Percentiles rank a stretch among this genome's conserved stretches.
Conservation (phyloP, 805 yeast genomes). For the Lipomyces sp. region DNA sequence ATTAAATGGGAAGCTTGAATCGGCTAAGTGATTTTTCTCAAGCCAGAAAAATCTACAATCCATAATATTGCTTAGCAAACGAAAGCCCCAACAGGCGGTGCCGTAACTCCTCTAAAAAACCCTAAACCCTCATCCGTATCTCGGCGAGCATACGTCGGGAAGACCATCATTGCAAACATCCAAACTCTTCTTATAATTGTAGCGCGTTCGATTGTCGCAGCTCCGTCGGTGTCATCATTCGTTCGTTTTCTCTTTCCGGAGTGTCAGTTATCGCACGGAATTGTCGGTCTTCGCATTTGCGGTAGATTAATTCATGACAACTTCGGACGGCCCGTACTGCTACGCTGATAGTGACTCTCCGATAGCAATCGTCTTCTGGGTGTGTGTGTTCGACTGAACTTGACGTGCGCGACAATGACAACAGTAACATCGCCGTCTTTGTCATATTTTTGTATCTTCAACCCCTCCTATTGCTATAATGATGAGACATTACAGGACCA, state of each 20-base stretch:
- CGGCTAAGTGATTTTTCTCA: no score
- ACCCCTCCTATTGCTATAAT: constrained; percentile 26
- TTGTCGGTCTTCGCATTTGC: no score
- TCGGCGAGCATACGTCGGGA: no score
- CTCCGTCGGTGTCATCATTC: background rate
- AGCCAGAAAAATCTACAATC: no score
- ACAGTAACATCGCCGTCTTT: constrained; percentile 35
- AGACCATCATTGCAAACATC: no score
- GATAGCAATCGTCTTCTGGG: background rate
- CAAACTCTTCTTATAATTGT: background rate
- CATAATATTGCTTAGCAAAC: no score
- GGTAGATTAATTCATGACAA: no score
- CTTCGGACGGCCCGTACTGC: background rate
- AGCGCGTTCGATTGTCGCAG: background rate
- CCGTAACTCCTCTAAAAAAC: no score
- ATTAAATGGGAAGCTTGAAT: no score
- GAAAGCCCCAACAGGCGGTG: no score
- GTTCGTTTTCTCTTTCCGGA: background rate
- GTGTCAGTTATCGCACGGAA: background rate
- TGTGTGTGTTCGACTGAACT: background rate
- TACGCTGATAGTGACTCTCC: background rate
- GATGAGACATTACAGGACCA: constrained; percentile 35
- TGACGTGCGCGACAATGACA: constrained; percentile 15
- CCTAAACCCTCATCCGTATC: no score
- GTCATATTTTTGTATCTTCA: constrained; percentile 35